Evolutionary conservation across 768 basidiomycete genomes (phyloP).

Genomic region (Boletales sp.): DNA sequence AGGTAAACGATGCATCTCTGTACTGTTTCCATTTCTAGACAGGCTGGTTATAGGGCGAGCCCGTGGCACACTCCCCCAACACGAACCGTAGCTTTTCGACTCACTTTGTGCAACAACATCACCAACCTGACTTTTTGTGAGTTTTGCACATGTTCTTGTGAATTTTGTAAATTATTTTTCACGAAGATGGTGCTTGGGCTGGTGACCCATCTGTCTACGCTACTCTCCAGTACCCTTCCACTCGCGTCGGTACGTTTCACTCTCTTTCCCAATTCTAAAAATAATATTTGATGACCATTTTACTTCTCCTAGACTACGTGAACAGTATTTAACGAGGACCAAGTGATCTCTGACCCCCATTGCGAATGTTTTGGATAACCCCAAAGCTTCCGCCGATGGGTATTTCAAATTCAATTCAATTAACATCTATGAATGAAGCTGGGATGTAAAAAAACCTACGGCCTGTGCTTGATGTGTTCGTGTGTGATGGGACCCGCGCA

Average conservation of each 20-base stretch:
- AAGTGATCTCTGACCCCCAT: background rate
- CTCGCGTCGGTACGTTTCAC: constrained; percentile 24
- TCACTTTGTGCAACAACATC: constrained; percentile 34
- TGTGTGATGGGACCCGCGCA: background rate
- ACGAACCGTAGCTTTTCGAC: constrained; percentile 39
- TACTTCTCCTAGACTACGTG: constrained; percentile 20
- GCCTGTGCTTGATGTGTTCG: no score
- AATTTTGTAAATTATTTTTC: background rate
- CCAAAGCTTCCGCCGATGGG: constrained; percentile 38
- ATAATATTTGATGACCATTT: background rate
- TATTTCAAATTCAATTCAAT: constrained; percentile 41
- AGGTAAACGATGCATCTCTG: constrained; percentile 14
- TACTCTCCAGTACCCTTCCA: constrained; percentile 28
- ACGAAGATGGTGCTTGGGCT: constrained; percentile 29
- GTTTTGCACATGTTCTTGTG: background rate
- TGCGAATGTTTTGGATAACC: constrained; percentile 25
- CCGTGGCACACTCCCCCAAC: constrained; percentile 35
- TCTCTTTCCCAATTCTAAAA: background rate
- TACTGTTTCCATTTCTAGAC: background rate
- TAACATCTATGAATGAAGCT: constrained; percentile 30
- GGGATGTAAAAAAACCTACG: no score
- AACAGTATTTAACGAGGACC: constrained; percentile 16
- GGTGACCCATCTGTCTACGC: constrained; percentile 23
- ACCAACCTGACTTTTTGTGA: constrained; percentile 34
- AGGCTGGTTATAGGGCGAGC: constrained; percentile 22